Evolutionary conservation across 176 grass and related monocot species (phyloP), one percentile per base, ranked within the genome.

Genomic region (Aegilops umbellulata): DNA sequence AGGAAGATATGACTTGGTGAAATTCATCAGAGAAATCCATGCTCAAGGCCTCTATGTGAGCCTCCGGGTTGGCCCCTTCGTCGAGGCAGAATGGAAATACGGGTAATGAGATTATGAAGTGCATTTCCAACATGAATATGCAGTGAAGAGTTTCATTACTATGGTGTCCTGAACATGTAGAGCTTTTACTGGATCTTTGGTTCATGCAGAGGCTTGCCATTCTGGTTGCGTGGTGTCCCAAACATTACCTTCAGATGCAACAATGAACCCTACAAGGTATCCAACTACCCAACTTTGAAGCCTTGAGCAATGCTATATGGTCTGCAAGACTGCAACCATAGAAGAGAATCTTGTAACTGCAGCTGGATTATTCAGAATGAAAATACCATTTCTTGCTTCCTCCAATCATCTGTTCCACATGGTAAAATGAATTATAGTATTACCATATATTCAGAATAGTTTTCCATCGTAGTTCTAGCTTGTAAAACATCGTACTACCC

Each of bases 71-170:
- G 94, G 91, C 38, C 94, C 94, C 16, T 97, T 97, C 60, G 58
- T 97, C 65, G 75, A 97, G 60, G 39, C 94, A 2, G 94, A 97
- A 77, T 97, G 94, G 94, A 91, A 92, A 82, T 94, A 94, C 32
- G 94, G 91, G 94, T 97, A 94, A 94, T 68, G 81, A 10, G 25
- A 82, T 44, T 10, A 60, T 64, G 12, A n/a, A n/a, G n/a, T n/a
- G n/a, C n/a, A n/a, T n/a, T n/a, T n/a, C n/a, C n/a, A n/a, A n/a
- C 11, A 30, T 41, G 17, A 12, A 25, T 53, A 11, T n/a, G 4
- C 27, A 65, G 14, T 11, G 13, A 49, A 63, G 17, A 32, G 35
- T 31, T 79, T 19, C 4, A 42, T 44, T 84, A 51, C 9, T n/a
- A 49, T 23, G 39, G n/a, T 76, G 17, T 25, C 46, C 60, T 36